phyloP scores from a whole-genome alignment of 805 yeast species.

The Hemisphaericaspora nanyangensis region DNA sequence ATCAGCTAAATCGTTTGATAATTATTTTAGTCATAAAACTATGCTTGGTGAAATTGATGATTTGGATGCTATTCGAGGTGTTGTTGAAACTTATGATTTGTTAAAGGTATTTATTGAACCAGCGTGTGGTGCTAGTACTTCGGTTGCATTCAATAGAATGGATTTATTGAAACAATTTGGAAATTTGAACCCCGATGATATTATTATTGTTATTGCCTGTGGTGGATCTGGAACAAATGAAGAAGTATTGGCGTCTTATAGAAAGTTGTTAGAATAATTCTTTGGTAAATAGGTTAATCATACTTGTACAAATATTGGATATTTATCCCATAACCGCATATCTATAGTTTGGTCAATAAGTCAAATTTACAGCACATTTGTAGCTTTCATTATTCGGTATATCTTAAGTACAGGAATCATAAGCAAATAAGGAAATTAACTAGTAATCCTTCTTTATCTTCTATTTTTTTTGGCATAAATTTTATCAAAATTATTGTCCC shows the following conservation, averaged over 20 bases:
- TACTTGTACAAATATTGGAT: too few relatives aligned
- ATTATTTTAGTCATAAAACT: constrained; percentile 16
- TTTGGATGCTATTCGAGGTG: constrained; percentile 20
- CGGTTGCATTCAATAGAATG: constrained; percentile 11
- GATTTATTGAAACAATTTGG: constrained; percentile 14
- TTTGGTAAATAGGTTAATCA: too few relatives aligned
- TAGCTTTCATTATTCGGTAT: too few relatives aligned
- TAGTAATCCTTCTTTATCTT: too few relatives aligned
- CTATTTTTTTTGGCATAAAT: too few relatives aligned
- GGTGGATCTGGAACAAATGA: constrained; percentile 22
- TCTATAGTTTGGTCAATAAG: too few relatives aligned
- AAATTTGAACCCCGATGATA: constrained; percentile 17
- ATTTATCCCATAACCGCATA: too few relatives aligned
- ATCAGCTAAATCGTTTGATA: constrained; percentile 15
- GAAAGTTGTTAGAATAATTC: constrained; percentile 6
- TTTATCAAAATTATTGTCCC: too few relatives aligned
- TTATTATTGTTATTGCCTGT: constrained; percentile 24
- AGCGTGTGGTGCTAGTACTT: constrained; percentile 30
- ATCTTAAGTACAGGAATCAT: too few relatives aligned
- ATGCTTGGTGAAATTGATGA: constrained; percentile 19
- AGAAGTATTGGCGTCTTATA: constrained; percentile 6
- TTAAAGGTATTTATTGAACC: constrained; percentile 25
- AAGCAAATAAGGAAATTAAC: too few relatives aligned
- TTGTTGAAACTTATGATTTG: constrained; percentile 19
- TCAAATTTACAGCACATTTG: too few relatives aligned